phyloP scores from a whole-genome alignment of 2,329 filamentous ascomycete genomes.

The Phyllosticta citriasiana region DNA sequence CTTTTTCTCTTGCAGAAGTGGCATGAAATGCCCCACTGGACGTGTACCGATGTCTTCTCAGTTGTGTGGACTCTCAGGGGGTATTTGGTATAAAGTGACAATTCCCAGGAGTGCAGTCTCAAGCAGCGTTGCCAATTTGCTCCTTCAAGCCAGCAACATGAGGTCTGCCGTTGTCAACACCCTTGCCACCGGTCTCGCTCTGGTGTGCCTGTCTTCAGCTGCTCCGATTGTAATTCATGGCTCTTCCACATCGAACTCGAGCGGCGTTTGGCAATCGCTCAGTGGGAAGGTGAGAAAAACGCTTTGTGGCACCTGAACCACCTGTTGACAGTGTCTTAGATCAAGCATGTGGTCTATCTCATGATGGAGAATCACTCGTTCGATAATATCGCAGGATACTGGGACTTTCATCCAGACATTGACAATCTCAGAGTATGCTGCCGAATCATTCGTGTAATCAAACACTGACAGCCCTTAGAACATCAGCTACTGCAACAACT shows the following conservation, averaged over 20 bases:
- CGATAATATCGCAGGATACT: constrained; percentile 32
- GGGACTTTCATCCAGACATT: constrained; percentile 26
- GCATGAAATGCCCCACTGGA: neutral
- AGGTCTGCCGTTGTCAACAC: neutral
- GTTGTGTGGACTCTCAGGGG: neutral
- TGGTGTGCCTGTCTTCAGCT: neutral
- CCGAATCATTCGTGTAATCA: neutral
- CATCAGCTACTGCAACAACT: constrained; percentile 27
- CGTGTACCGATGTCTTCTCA: neutral
- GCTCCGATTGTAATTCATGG: neutral
- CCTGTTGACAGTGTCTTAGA: neutral
- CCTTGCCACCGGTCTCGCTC: neutral
- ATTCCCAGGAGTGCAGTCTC: neutral
- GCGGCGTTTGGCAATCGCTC: neutral
- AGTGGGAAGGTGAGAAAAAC: neutral
- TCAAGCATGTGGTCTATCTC: constrained; percentile 2
- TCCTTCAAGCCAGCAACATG: neutral
- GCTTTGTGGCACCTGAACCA: neutral
- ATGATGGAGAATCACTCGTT: constrained; percentile 26
- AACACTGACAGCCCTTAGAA: neutral
- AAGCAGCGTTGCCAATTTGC: neutral
- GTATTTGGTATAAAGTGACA: neutral
- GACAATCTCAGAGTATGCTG: constrained; percentile 20
- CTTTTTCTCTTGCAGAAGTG: neutral
- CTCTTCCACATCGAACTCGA: neutral